Percentiles rank a stretch among this genome's conserved stretches.
phyloP scores from a whole-genome alignment of 805 yeast genomes.

The Scheffersomyces spartinae region DNA sequence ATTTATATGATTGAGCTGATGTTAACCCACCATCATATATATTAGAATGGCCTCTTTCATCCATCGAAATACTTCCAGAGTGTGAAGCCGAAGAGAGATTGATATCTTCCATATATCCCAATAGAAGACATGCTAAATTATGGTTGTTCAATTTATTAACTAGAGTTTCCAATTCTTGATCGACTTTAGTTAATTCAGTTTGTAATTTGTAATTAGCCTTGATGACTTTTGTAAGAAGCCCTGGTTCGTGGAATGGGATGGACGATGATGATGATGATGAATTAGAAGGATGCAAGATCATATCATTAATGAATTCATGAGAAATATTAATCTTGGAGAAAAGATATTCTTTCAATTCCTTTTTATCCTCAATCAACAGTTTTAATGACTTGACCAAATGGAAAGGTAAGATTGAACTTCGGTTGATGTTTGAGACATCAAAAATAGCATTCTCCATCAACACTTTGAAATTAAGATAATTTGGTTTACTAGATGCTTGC shows the following conservation, averaged over 20 bases:
- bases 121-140: slow-evolving; percentile 30
- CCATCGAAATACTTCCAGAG: too few relatives aligned
- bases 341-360: slow-evolving; percentile 19
- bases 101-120: slow-evolving; percentile 38
- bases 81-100: slow-evolving; percentile 7
- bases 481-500: slow-evolving; percentile 10
- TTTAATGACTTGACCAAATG: slow-evolving; percentile 16
- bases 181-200: slow-evolving; percentile 13
- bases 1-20: too few relatives aligned
- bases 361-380: slow-evolving; percentile 15
- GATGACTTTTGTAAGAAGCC: slow-evolving; percentile 21
- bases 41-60: too few relatives aligned
- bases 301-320: slow-evolving; percentile 19
- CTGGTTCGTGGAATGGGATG: too few relatives aligned
- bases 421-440: slow-evolving; percentile 23
- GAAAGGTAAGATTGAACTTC: slow-evolving; percentile 21
- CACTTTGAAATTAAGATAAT: slow-evolving; percentile 28
- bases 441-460: slow-evolving; percentile 34
- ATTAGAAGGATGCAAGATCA: slow-evolving; percentile 10
- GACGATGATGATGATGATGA: too few relatives aligned
- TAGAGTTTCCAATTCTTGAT: slow-evolving; percentile 18
- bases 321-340: slow-evolving; percentile 18
- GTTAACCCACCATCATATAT: too few relatives aligned
- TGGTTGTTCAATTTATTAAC: slow-evolving; percentile 23
- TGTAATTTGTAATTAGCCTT: slow-evolving; percentile 22